These are phyloP conservation scores for Tillandsia leiboldiana DNA, from an alignment of 176 grass and related monocot genomes.

Conservation along the genomic window DNA sequence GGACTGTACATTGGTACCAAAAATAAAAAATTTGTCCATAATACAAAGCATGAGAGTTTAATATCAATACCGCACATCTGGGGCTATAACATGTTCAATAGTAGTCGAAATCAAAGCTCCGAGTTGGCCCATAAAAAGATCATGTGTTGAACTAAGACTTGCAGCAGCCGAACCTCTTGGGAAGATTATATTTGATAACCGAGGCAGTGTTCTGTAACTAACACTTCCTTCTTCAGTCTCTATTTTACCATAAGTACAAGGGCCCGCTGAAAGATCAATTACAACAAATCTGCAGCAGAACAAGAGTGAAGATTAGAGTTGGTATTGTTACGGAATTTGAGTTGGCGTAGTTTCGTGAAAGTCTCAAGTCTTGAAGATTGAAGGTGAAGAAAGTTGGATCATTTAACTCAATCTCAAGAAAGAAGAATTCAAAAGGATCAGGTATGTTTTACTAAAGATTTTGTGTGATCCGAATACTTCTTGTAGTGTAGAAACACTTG, in stretches of 20 bases:
- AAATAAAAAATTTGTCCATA: neutral
- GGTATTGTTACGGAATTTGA: no score
- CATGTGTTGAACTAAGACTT: slow-evolving; percentile 52
- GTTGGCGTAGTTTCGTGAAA: no score
- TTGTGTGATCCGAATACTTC: no score
- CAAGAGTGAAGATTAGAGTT: slow-evolving; percentile 1
- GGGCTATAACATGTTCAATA: slow-evolving; percentile 97
- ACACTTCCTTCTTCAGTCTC: slow-evolving; percentile 99
- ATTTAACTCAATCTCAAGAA: no score
- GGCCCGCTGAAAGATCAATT: slow-evolving; percentile 97
- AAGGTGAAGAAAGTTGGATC: no score
- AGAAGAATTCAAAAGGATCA: no score
- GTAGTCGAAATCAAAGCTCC: slow-evolving; percentile 85
- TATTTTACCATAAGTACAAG: slow-evolving; percentile 99
- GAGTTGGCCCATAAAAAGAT: slow-evolving; percentile 81
- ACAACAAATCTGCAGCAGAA: slow-evolving; percentile 82
- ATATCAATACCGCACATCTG: slow-evolving; percentile 68
- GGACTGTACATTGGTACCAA: neutral
- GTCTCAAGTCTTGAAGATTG: no score
- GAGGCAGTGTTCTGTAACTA: slow-evolving; percentile 80
- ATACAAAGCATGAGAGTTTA: slow-evolving; percentile 8
- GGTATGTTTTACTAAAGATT: no score
- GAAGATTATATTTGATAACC: slow-evolving; percentile 78
- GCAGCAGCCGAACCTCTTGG: slow-evolving; percentile 53
- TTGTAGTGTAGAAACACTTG: no score